These are phyloP conservation scores for Selaginella tamariscina DNA, from an alignment of 75 land plant genomes.

Conservation along the genomic window DNA sequence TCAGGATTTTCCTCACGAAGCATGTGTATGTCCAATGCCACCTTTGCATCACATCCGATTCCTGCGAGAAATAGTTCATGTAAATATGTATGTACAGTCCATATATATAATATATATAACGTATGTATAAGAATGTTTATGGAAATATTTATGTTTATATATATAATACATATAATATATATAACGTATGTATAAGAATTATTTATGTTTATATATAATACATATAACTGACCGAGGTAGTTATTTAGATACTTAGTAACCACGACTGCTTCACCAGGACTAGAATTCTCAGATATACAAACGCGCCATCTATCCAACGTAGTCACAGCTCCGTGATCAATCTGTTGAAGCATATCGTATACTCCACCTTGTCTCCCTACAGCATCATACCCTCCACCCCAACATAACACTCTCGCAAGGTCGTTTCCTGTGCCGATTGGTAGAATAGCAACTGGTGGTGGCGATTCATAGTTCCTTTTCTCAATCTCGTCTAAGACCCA, in stretches of 20 bases:
- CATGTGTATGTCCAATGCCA: conserved; percentile 85
- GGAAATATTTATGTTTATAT: too few relatives aligned
- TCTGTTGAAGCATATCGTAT: conserved; percentile 44
- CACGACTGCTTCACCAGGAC: conserved; percentile 5
- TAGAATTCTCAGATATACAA: conserved; percentile 31
- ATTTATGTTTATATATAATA: not conserved
- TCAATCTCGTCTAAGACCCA: conserved; percentile 88
- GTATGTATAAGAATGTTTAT: too few relatives aligned
- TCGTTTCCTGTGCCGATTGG: conserved; percentile 96
- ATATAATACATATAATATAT: too few relatives aligned
- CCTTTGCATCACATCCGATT: conserved; percentile 94
- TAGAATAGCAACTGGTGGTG: conserved; percentile 86
- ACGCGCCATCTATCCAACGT: conserved; percentile 81
- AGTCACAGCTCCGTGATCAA: conserved; percentile 88
- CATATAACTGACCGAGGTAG: conserved; percentile 54
- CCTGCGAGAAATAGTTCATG: conserved; percentile 38
- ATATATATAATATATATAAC: too few relatives aligned
- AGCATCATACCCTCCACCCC: conserved; percentile 86
- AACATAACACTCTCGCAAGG: conserved; percentile 64
- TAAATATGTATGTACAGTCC: too few relatives aligned
- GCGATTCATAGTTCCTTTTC: conserved; percentile 78
- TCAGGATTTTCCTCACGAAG: conserved; percentile 88
- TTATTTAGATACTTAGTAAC: conserved; percentile 64
- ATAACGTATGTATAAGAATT: not conserved
- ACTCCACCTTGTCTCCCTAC: conserved; percentile 77